phyloP scores from a whole-genome alignment of 441 rosid genomes.

The Kokia cookei region DNA sequence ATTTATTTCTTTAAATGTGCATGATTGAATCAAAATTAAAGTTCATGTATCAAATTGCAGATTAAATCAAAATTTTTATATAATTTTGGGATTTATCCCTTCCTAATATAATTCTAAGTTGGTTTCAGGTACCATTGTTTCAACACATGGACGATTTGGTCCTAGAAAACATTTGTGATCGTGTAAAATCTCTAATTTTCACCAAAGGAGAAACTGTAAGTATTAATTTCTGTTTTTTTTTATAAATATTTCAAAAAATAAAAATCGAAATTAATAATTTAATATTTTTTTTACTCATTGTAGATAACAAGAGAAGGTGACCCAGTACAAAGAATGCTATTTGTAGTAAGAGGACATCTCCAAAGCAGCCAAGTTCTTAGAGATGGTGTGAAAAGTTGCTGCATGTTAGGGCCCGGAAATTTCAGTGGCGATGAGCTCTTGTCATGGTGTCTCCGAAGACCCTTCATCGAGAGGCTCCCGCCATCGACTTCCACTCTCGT shows the following conservation, averaged over 20 bases:
- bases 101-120: background rate
- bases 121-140: conserved; percentile 77
- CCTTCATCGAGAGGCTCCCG: conserved; percentile 80
- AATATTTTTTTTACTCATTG: background rate
- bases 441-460: conserved; percentile 88
- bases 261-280: background rate
- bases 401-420: conserved; percentile 97
- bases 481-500: conserved; percentile 65
- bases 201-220: conserved; percentile 96
- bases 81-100: too few species aligned
- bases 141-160: conserved; percentile 96
- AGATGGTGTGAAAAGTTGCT: conserved; percentile 76
- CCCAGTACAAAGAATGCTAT: conserved; percentile 85
- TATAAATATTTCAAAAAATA: background rate
- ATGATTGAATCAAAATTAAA: too few species aligned
- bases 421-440: conserved; percentile 94
- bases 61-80: too few species aligned
- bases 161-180: conserved; percentile 89
- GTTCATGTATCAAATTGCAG: too few species aligned
- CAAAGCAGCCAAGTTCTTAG: conserved; percentile 90
- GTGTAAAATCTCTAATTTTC: conserved; percentile 90
- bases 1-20: too few species aligned
- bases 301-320: conserved; percentile 90
- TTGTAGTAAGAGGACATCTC: conserved; percentile 89
- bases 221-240: background rate